Conservation (phyloP, 768 basidiomycete species). For the Suillus fuscotomentosus region DNA sequence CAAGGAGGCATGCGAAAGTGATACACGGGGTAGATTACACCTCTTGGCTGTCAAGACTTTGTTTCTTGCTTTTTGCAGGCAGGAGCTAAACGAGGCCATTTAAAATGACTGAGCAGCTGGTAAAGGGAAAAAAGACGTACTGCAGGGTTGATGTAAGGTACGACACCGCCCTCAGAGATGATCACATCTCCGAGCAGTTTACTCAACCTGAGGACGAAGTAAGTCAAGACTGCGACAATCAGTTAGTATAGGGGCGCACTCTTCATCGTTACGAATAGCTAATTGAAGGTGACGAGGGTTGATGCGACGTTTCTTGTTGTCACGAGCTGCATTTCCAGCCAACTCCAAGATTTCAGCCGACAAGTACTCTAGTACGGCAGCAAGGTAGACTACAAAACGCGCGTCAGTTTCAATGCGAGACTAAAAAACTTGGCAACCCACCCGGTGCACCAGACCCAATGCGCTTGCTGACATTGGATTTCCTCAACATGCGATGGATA, state of each 20-base stretch:
- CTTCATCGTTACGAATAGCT: slow-evolving; percentile 93
- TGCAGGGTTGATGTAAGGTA: slow-evolving; percentile 75
- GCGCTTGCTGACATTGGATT: slow-evolving; percentile 83
- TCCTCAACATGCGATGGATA: slow-evolving; percentile 87
- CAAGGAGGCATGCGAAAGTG: background rate
- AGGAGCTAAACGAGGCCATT: slow-evolving; percentile 20
- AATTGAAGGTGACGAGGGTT: slow-evolving; percentile 94
- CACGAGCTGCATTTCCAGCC: slow-evolving; percentile 86
- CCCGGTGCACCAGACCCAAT: slow-evolving; percentile 88
- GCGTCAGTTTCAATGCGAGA: background rate
- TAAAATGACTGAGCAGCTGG: background rate
- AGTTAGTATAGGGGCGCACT: slow-evolving; percentile 41
- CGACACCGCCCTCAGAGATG: slow-evolving; percentile 95
- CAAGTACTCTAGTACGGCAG: slow-evolving; percentile 90
- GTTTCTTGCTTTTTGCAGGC: slow-evolving; percentile 30
- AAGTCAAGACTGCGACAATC: background rate
- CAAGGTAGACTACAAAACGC: slow-evolving; percentile 70
- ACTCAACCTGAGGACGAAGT: slow-evolving; percentile 49
- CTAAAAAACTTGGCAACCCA: slow-evolving; percentile 27
- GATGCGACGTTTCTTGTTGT: slow-evolving; percentile 95
- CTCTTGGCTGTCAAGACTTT: slow-evolving; percentile 32
- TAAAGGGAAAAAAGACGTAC: slow-evolving; percentile 21
- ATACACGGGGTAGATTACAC: slow-evolving; percentile 15
- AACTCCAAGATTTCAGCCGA: slow-evolving; percentile 93
- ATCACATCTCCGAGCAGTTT: slow-evolving; percentile 77